Conservation (phyloP, 148 eudicot species). For the Chenopodium quinoa region DNA sequence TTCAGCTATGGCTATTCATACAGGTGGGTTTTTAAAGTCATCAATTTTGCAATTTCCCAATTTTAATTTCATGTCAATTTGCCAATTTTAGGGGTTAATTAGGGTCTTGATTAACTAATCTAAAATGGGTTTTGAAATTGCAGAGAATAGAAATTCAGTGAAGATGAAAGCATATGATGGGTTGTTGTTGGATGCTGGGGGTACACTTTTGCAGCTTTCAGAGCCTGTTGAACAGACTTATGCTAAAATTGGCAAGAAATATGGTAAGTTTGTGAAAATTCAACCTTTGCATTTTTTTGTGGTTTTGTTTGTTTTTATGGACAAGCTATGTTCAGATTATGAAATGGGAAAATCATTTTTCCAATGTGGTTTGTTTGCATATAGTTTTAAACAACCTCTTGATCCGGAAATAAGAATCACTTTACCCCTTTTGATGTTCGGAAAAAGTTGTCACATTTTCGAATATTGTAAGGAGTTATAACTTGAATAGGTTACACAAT, state of each 20-base stretch:
- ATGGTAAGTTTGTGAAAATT: constrained; percentile 43
- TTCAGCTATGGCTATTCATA: constrained; percentile 36
- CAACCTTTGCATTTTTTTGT: too few species aligned
- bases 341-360: not conserved
- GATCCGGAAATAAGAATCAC: too few species aligned
- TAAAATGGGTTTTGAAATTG: constrained; percentile 18
- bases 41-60: not conserved
- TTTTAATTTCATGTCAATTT: not conserved
- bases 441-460: not conserved
- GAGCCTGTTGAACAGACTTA: constrained; percentile 85
- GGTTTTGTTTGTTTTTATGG: not conserved
- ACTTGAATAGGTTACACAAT: not conserved
- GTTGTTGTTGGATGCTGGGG: constrained; percentile 92
- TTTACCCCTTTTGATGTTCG: not conserved
- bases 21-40: constrained; percentile 33
- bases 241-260: constrained; percentile 63
- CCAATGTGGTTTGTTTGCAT: not conserved
- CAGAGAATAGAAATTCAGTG: constrained; percentile 33
- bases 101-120: not conserved
- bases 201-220: constrained; percentile 83
- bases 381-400: not conserved
- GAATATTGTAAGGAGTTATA: not conserved
- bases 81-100: not conserved
- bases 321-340: not conserved
- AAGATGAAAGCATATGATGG: constrained; percentile 69